Evolutionary conservation across 2,329 filamentous ascomycete species (phyloP).

Genomic region (Pleomassaria siparia): DNA sequence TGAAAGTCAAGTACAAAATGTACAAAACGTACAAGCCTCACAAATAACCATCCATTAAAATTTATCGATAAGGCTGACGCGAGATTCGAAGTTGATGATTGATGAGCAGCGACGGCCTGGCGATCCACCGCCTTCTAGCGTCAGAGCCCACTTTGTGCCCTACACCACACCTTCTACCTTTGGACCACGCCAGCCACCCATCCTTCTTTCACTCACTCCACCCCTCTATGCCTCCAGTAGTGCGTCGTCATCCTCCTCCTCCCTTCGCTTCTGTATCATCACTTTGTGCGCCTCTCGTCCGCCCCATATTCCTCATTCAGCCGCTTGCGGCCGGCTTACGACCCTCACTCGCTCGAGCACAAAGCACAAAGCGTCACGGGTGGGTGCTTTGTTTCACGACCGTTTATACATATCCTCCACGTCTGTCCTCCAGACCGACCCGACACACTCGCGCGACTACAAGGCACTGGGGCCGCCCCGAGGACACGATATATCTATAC

Average conservation of each 20-base stretch:
- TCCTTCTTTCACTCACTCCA: background rate
- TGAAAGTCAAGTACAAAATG: too few relatives aligned
- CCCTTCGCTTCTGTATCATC: conserved; percentile 18
- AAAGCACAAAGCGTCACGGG: background rate
- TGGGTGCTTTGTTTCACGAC: conserved; percentile 17
- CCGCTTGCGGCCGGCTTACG: conserved; percentile 8
- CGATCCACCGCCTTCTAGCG: background rate
- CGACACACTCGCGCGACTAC: conserved; percentile 7
- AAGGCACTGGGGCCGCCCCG: background rate
- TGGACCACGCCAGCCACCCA: background rate
- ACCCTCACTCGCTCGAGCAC: conserved; percentile 3
- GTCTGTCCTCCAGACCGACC: conserved; percentile 4
- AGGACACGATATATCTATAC: background rate
- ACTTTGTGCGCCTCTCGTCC: conserved; percentile 13
- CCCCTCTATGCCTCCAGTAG: background rate
- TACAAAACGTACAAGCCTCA: too few relatives aligned
- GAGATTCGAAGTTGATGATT: background rate
- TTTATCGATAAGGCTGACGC: background rate
- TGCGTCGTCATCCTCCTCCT: conserved; percentile 6
- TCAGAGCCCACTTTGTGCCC: too few relatives aligned
- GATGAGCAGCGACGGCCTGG: background rate
- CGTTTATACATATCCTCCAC: conserved; percentile 5
- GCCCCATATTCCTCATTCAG: conserved; percentile 7
- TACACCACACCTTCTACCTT: background rate
- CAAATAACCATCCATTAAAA: too few relatives aligned